Percentiles rank a stretch among this genome's conserved stretches.
Evolutionary conservation across 164 flowering plant genomes (phyloP).

Genomic region (Berberis vulgaris): DNA sequence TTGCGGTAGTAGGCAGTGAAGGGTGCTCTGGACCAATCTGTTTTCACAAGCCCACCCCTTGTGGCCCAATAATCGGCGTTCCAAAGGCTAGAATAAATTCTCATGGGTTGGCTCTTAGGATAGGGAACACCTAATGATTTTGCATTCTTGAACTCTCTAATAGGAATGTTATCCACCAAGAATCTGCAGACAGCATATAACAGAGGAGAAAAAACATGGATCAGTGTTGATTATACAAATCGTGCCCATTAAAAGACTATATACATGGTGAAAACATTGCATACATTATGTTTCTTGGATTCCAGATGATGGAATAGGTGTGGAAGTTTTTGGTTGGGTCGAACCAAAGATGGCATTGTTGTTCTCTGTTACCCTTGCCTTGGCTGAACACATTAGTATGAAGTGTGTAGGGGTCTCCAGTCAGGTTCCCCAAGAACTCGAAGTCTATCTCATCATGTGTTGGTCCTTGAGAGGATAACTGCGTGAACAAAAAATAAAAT

Average conservation of each 20-base stretch:
- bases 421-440: background rate
- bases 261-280: background rate
- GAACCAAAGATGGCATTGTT: background rate
- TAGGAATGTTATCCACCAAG: background rate
- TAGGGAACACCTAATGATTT: background rate
- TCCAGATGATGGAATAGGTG: background rate
- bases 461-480: background rate
- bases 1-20: background rate
- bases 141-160: background rate
- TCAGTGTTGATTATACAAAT: too few relatives aligned
- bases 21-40: background rate
- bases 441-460: background rate
- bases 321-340: background rate
- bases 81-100: background rate
- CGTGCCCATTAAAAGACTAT: too few relatives aligned
- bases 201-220: too few relatives aligned
- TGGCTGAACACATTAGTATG: background rate
- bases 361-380: background rate
- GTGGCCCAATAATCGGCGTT: background rate
- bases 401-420: background rate
- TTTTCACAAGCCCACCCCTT: background rate
- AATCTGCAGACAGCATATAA: background rate
- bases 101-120: background rate
- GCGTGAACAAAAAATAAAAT: background rate
- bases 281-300: background rate